These are phyloP conservation scores for Phytophthora capsici DNA, from an alignment of 352 stramenopile genomes.

Conservation along the genomic window DNA sequence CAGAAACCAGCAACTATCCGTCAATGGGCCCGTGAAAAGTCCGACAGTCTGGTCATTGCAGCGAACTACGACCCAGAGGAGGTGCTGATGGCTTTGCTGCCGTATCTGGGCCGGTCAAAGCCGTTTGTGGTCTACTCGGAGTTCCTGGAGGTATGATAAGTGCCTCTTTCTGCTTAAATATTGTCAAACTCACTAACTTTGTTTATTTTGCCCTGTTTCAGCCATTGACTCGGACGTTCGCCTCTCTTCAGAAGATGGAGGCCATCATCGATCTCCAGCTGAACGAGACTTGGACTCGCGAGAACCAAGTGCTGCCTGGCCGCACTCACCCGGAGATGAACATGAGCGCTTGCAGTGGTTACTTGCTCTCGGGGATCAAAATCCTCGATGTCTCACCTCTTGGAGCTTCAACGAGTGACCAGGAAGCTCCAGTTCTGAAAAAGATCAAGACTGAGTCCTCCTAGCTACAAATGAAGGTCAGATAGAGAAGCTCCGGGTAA, in stretches of 20 bases:
- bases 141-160: conserved; percentile 82
- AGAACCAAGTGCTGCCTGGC: conserved; percentile 94
- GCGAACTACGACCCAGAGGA: conserved; percentile 90
- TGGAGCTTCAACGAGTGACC: background rate
- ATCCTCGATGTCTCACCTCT: conserved; percentile 52
- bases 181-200: background rate
- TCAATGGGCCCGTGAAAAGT: conserved; percentile 72
- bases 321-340: conserved; percentile 97
- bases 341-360: conserved; percentile 96
- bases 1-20: conserved; percentile 72
- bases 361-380: conserved; percentile 95
- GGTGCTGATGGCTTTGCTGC: conserved; percentile 88
- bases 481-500: no score
- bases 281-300: conserved; percentile 95
- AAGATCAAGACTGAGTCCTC: background rate
- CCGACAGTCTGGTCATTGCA: conserved; percentile 91
- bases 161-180: no score
- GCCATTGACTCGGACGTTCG: conserved; percentile 92
- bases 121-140: conserved; percentile 97
- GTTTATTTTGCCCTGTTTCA: conserved; percentile 29
- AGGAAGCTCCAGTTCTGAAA: background rate
- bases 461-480: no score
- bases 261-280: conserved; percentile 94
- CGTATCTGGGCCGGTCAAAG: conserved; percentile 90
- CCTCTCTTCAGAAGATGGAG: conserved; percentile 88